Conservation (phyloP, 495 filamentous ascomycete species). For the Evernia prunastri region DNA sequence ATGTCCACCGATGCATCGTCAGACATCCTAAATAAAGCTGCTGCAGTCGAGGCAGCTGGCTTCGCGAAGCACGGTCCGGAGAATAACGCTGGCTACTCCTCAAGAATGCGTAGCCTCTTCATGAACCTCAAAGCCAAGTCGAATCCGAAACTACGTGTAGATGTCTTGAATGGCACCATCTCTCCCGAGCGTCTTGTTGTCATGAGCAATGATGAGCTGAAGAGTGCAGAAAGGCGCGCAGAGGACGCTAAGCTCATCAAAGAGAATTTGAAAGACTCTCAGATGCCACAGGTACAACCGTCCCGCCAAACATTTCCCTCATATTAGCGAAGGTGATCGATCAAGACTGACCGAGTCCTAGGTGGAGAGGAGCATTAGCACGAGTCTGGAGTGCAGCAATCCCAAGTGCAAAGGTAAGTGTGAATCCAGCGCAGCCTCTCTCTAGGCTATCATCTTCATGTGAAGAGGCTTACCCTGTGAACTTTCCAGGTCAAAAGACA, state of each 20-base stretch:
- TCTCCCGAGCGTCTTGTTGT: conserved; percentile 62
- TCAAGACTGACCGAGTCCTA: conserved; percentile 26
- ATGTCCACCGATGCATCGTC: conserved; percentile 42
- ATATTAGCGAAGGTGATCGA: neutral
- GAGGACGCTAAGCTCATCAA: conserved; percentile 64
- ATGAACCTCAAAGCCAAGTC: conserved; percentile 89
- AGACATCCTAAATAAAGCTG: conserved; percentile 58
- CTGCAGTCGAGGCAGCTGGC: conserved; percentile 67
- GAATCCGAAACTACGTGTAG: conserved; percentile 65
- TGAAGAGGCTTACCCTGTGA: neutral
- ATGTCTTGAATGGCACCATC: conserved; percentile 70
- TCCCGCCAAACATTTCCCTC: neutral
- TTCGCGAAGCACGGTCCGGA: conserved; percentile 59
- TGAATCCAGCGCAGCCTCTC: neutral
- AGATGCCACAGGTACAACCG: conserved; percentile 45
- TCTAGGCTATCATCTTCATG: neutral
- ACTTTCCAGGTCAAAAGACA: conserved; percentile 61
- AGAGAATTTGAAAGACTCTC: conserved; percentile 92
- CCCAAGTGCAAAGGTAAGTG: conserved; percentile 57
- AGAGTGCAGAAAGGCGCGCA: conserved; percentile 61
- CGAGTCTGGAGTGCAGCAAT: conserved; percentile 36
- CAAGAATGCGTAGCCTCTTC: conserved; percentile 84
- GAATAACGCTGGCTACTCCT: conserved; percentile 63
- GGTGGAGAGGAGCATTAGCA: conserved; percentile 79
- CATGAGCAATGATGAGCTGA: conserved; percentile 70